Evolutionary conservation across 2,329 filamentous ascomycete species (phyloP).

Genomic region (Verticillium isaacii): DNA sequence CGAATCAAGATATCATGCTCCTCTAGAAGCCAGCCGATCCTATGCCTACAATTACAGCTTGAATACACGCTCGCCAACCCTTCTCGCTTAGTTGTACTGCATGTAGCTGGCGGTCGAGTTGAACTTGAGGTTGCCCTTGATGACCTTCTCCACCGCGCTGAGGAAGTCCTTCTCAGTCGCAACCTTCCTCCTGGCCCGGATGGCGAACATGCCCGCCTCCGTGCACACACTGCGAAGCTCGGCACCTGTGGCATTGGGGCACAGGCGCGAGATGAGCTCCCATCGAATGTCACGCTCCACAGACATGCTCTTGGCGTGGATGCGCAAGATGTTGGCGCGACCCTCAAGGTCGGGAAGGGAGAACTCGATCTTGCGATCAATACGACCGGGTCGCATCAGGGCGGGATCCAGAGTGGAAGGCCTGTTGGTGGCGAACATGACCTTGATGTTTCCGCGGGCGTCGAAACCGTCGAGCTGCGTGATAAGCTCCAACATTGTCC

Average conservation of each 20-base stretch:
- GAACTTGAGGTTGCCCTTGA: conserved; percentile 99
- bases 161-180: conserved; percentile 99
- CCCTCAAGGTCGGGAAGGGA: conserved; percentile 95
- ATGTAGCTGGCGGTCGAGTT: conserved; percentile 97
- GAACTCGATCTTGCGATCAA: conserved; percentile 99
- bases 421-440: conserved; percentile 98
- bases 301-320: conserved; percentile 99
- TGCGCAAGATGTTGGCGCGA: conserved; percentile 93
- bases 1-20: conserved; percentile 9
- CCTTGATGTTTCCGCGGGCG: conserved; percentile 95
- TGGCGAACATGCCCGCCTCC: conserved; percentile 98
- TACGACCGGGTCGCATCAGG: conserved; percentile 93
- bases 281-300: conserved; percentile 98
- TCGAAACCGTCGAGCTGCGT: conserved; percentile 97
- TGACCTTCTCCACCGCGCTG: conserved; percentile 97
- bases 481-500: conserved; percentile 97
- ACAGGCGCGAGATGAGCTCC: conserved; percentile 96
- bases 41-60: conserved; percentile 17
- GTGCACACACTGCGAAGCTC: conserved; percentile 96
- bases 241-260: conserved; percentile 94
- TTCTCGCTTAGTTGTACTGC: conserved; percentile 81
- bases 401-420: conserved; percentile 95
- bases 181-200: conserved; percentile 90
- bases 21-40: conserved; percentile 10
- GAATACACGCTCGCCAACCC: conserved; percentile 7